A percentile compares a stretch with the other conserved stretches of the same genome.
phyloP scores from a whole-genome alignment of 1,139 yeast species.

The Hanseniaspora uvarum region DNA sequence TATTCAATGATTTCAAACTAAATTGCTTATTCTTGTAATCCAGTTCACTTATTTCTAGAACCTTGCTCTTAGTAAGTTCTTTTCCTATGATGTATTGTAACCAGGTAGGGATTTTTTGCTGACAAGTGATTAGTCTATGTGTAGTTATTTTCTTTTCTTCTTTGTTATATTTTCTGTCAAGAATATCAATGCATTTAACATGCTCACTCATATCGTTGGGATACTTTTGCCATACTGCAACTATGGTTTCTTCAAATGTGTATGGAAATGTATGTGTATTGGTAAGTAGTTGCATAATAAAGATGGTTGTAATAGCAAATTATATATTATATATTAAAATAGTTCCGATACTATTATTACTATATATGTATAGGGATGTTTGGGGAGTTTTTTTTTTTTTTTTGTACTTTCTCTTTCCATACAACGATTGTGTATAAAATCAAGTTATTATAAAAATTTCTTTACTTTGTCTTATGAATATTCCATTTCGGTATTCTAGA shows the following conservation, averaged over 20 bases:
- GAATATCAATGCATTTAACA: conserved; percentile 88
- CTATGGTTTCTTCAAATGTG: conserved; percentile 89
- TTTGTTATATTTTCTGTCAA: conserved; percentile 57
- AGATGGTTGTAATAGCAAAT: conserved; percentile 31
- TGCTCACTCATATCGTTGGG: conserved; percentile 88
- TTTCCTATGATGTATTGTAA: conserved; percentile 64
- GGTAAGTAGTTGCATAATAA: conserved; percentile 78
- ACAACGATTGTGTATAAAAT: no score
- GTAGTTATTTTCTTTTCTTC: conserved; percentile 53
- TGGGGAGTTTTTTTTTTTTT: neutral
- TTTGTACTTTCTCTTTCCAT: no score
- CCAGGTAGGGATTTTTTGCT: conserved; percentile 84
- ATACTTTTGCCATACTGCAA: conserved; percentile 94
- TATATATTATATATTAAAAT: neutral
- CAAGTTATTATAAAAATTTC: no score
- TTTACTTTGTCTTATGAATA: no score
- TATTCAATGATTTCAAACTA: conserved; percentile 73
- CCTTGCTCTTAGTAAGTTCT: conserved; percentile 54
- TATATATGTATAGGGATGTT: neutral
- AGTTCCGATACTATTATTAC: neutral
- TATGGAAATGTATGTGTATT: conserved; percentile 61
- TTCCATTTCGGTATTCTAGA: neutral
- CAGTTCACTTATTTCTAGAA: conserved; percentile 80
- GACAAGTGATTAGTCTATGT: conserved; percentile 80
- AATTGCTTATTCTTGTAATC: conserved; percentile 56